Evolutionary conservation across 306 rosid genomes (phyloP).

Genomic region (Vigna trinervia): DNA sequence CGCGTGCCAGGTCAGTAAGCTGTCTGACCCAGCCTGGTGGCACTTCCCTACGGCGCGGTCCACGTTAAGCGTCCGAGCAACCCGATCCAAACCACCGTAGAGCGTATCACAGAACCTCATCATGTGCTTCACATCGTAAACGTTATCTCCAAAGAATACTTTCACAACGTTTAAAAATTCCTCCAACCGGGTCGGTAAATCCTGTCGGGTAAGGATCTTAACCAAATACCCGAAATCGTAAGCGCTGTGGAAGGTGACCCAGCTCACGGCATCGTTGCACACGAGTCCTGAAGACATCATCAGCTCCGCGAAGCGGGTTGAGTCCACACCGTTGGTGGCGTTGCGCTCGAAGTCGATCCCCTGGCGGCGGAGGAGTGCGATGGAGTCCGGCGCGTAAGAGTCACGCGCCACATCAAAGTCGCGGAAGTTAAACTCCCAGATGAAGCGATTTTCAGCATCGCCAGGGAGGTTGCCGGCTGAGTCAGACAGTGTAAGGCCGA

Average conservation of each 20-base stretch:
- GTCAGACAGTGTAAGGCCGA: slow-evolving; percentile 77
- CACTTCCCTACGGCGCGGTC: slow-evolving; percentile 76
- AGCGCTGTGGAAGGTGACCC: slow-evolving; percentile 80
- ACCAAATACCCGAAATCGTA: slow-evolving; percentile 75
- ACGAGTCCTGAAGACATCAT: slow-evolving; percentile 69
- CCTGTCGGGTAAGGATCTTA: slow-evolving; percentile 63
- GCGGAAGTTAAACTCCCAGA: slow-evolving; percentile 80
- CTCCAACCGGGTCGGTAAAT: slow-evolving; percentile 50
- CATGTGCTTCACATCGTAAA: slow-evolving; percentile 78
- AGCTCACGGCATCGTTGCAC: slow-evolving; percentile 58
- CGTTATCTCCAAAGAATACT: slow-evolving; percentile 60
- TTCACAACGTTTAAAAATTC: slow-evolving; percentile 52
- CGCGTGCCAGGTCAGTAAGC: slow-evolving; percentile 80
- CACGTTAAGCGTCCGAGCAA: slow-evolving; percentile 65
- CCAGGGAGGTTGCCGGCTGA: slow-evolving; percentile 66
- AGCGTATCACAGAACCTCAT: slow-evolving; percentile 66
- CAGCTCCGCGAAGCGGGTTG: slow-evolving; percentile 56
- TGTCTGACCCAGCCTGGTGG: slow-evolving; percentile 90
- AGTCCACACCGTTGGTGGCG: slow-evolving; percentile 48
- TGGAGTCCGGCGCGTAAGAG: slow-evolving; percentile 66
- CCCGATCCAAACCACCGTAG: slow-evolving; percentile 76
- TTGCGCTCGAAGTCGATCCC: slow-evolving; percentile 68
- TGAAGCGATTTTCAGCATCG: slow-evolving; percentile 31
- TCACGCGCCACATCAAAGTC: slow-evolving; percentile 69
- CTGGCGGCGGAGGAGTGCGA: slow-evolving; percentile 62